These are phyloP conservation scores for Fragaria nilgerrensis DNA, from an alignment of 306 rosid species.

Conservation along the genomic window DNA sequence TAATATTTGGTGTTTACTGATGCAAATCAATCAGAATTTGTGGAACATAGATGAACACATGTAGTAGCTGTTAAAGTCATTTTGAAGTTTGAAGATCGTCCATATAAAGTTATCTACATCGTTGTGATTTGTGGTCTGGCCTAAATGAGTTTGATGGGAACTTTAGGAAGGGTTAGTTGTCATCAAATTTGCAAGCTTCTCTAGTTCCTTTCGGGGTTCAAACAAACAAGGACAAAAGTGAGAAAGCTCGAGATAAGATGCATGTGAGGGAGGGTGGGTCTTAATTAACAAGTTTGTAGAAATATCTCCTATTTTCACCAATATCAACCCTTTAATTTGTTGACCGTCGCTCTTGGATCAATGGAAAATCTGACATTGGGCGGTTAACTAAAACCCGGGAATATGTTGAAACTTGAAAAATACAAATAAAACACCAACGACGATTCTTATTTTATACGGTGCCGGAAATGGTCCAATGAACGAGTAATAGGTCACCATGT, in stretches of 20 bases:
- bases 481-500: not conserved
- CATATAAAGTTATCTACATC: not conserved
- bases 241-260: conserved; percentile 10
- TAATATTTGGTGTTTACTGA: not conserved
- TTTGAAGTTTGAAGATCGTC: not conserved
- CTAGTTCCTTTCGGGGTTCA: not conserved
- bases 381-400: not conserved
- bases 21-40: conserved; percentile 1
- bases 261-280: conserved; percentile 31
- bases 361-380: not conserved
- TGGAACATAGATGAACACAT: conserved; percentile 10
- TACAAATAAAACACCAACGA: not conserved
- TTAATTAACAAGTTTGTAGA: not conserved
- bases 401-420: not conserved
- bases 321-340: not conserved
- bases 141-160: conserved; percentile 7
- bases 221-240: not conserved
- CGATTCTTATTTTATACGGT: not conserved
- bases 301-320: not conserved
- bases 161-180: conserved; percentile 4
- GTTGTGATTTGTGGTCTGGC: not conserved
- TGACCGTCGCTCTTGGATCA: conserved; percentile 20
- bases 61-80: not conserved
- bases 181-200: not conserved
- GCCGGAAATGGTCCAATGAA: not conserved